Evolutionary conservation across 495 filamentous ascomycete species (phyloP).

Genomic region (Annulohypoxylon bovei): DNA sequence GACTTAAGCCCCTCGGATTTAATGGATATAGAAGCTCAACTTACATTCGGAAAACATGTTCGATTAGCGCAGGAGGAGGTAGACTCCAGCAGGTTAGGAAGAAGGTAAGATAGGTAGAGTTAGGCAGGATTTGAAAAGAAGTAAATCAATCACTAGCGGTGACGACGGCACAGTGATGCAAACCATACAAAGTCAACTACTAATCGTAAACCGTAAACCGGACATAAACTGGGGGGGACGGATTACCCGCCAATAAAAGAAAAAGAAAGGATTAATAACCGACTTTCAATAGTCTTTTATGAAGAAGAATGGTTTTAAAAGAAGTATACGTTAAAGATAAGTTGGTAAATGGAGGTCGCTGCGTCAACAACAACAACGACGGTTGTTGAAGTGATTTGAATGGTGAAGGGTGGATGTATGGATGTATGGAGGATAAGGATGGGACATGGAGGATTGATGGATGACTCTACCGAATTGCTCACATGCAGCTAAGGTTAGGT

Average conservation of each 20-base stretch:
- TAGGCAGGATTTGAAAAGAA: slow-evolving; percentile 18
- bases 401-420: slow-evolving; percentile 26
- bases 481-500: slow-evolving; percentile 34
- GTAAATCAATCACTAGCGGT: slow-evolving; percentile 38
- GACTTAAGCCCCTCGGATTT: slow-evolving; percentile 8
- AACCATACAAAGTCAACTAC: slow-evolving; percentile 31
- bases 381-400: slow-evolving; percentile 26
- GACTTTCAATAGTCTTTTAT: slow-evolving; percentile 4
- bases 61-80: slow-evolving; percentile 42
- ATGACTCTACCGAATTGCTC: slow-evolving; percentile 36
- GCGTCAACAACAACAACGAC: slow-evolving; percentile 18
- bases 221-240: not conserved
- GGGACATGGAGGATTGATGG: slow-evolving; percentile 10
- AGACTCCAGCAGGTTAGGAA: slow-evolving; percentile 43
- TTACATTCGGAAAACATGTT: slow-evolving; percentile 98
- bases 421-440: not conserved
- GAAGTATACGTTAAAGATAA: slow-evolving; percentile 24
- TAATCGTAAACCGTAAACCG: slow-evolving; percentile 15
- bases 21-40: slow-evolving; percentile 47
- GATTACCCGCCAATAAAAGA: slow-evolving; percentile 29
- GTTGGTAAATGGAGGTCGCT: slow-evolving; percentile 15
- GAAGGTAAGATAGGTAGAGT: slow-evolving; percentile 13
- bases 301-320: slow-evolving; percentile 16
- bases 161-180: slow-evolving; percentile 37
- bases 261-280: not conserved